Base-by-base conservation (phyloP, 495 filamentous ascomycete genomes). In the Hypomontagnella submonticulosa region DNA sequence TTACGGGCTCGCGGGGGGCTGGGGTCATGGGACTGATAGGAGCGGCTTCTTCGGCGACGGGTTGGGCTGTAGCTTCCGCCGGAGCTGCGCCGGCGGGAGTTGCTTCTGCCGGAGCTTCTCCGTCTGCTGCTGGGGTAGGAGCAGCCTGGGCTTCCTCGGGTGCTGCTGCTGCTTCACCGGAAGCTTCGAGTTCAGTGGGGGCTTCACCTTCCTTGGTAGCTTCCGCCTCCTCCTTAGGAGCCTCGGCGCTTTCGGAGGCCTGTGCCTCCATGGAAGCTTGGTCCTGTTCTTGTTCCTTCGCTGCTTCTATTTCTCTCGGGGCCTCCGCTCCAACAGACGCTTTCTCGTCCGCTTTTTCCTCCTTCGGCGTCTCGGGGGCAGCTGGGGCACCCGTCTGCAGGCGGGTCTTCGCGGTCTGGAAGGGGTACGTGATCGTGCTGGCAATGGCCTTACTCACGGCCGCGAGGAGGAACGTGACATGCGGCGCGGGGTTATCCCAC, bases 381-480 rank as follows among this genome's bases (percentile, higher is more conserved):
- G 85, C 82, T 0, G 69, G 50, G 30, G 62, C 8, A 15, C 61
- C 67, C 4, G 55, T 33, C 74, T 96, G 91, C 1, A 90, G 80
- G 43, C 93, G 79, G 0, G 90, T 87, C 74, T 93, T 92, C 16
- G 92, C 93, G 16, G 92, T 85, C 11, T 89, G 89, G 74, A 97
- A 88, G 0, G 94, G 94, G 74, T 97, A 97, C 4, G 91, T 97
- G 57, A 95, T 79, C 0, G 86, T 82, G 2, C 87, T 92, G 0
- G 93, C 93, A 6, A 89, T 78, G 4, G 88, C 89, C 71, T 97
- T 97, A 72, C 89, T 91, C 11, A 90, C 53, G 0, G 93, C 93
- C 1, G 93, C 94, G 18, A 97, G 72, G 0, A 97, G 72, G 68
- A 97, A 71, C 1, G 79, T 80, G 20, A 69, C 58, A 50, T 59